Conservation (phyloP, 148 eudicot species). For the Silene uniflora region DNA sequence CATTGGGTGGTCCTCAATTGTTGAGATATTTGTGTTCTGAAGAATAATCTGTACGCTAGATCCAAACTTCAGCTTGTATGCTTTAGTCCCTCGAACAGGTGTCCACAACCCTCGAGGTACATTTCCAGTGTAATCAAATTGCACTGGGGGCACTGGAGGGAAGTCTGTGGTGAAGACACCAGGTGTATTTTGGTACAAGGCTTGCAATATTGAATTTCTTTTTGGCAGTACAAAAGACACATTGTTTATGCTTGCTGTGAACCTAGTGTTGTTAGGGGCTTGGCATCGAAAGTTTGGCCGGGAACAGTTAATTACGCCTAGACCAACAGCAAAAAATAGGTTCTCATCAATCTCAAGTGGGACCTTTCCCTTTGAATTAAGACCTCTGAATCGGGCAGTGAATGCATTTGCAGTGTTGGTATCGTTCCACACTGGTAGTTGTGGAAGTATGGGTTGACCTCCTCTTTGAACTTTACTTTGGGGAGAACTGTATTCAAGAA, state of each 20-base stretch:
- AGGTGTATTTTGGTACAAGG: constrained; percentile 53
- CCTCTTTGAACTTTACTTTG: no score
- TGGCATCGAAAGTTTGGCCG: constrained; percentile 61
- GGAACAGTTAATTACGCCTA: constrained; percentile 66
- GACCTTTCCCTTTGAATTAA: constrained; percentile 25
- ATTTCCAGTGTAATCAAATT: constrained; percentile 80
- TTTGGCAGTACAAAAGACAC: constrained; percentile 59
- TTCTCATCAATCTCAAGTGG: constrained; percentile 57
- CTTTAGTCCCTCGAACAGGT: constrained; percentile 60
- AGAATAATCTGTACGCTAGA: constrained; percentile 62
- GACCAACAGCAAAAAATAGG: constrained; percentile 64
- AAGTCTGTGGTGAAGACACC: constrained; percentile 78
- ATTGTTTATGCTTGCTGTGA: constrained; percentile 80
- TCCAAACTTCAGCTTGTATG: constrained; percentile 71
- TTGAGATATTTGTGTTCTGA: constrained; percentile 60
- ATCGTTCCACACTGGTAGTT: constrained; percentile 64
- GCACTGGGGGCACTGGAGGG: constrained; percentile 63
- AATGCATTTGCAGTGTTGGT: constrained; percentile 67
- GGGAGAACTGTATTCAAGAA: constrained; percentile 57
- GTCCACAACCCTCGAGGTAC: constrained; percentile 74
- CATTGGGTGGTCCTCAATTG: constrained; percentile 83
- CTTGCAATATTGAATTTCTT: constrained; percentile 63
- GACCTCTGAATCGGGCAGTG: constrained; percentile 44
- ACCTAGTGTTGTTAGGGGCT: constrained; percentile 72
- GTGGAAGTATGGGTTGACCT: constrained; percentile 42